Evolutionary conservation across 306 rosid genomes (phyloP), one percentile per base, ranked within the genome.

Genomic region (Cajanus cajan): DNA sequence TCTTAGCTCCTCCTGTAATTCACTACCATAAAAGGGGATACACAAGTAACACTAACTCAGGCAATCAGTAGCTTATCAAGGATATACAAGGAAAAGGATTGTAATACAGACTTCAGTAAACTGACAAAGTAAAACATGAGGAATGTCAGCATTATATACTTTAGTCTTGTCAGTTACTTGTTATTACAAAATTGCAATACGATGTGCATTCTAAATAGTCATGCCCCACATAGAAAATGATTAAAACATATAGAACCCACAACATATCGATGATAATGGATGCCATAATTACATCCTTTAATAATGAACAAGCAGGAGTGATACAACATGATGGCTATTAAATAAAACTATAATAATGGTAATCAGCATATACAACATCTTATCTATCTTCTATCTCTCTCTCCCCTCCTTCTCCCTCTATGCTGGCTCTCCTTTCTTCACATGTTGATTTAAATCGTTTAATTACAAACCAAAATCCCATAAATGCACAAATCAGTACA

Each of bases 251-350:
- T 34, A 43, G 48, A 76, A 74, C 57, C 68, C 59, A 63, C 79
- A 44, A 24, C 39, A 39, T 25, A 59, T 48, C 67, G 44, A 74
- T 82, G 44, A 64, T 82, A 82, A 45, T 44, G 31, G 76, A 82
- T 74, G 82, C 50, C 68, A 51, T 52, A 39, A 55, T 48, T 58
- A 79, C 68, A 82, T 59, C 52, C 36, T 34, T 47, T 36, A 41
- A 61, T 73, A 54, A 82, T 68, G 79, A 85, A 66, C 18, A 37
- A 73, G 69, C 64, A 77, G 54, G 37, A 25, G 77, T 62, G 39
- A 55, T 66, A 41, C 24, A 51, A 52, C 55, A 69, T 18, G 45
- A 51, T 82, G 25, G 44, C 71, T 15, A 81, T 41, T 25, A 50
- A 45, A 77, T 73, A 22, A 73, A 50, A 78, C 39, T 81, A 39